Evolutionary conservation across 768 basidiomycete genomes (phyloP).

Genomic region (Suillus brevipes): DNA sequence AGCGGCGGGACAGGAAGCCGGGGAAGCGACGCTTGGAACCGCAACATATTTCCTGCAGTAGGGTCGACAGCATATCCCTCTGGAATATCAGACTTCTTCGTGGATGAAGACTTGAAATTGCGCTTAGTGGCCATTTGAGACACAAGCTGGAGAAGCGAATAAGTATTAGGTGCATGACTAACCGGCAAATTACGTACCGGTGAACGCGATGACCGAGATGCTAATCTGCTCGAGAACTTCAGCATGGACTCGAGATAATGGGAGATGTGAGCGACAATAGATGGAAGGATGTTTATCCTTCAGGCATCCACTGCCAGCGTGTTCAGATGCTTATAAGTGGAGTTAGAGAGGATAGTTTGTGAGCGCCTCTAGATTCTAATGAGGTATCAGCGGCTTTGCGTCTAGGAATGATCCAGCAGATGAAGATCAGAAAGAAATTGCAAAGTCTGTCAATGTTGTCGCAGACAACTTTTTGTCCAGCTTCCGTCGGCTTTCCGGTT

Average conservation of each 20-base stretch:
- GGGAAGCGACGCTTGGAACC: constrained; percentile 72
- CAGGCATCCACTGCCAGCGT: constrained; percentile 7
- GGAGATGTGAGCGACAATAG: constrained; percentile 6
- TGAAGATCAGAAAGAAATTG: constrained; percentile 1
- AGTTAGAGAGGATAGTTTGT: constrained; percentile 17
- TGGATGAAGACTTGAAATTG: constrained; percentile 31
- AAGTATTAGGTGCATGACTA: not conserved
- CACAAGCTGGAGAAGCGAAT: constrained; percentile 10
- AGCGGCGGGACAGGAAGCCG: constrained; percentile 83
- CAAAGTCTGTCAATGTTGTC: not conserved
- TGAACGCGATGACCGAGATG: constrained; percentile 17
- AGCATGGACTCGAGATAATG: constrained; percentile 16
- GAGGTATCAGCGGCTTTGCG: constrained; percentile 6
- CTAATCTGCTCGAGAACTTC: constrained; percentile 18
- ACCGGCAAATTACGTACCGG: constrained; percentile 14
- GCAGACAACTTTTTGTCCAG: constrained; percentile 2
- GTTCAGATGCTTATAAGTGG: constrained; percentile 12
- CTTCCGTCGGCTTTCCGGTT: constrained; percentile 13
- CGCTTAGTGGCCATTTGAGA: constrained; percentile 33
- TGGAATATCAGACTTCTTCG: constrained; percentile 35
- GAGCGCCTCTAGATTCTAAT: not conserved
- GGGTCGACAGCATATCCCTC: constrained; percentile 55
- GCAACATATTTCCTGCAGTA: constrained; percentile 65
- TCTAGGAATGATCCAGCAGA: constrained; percentile 1
- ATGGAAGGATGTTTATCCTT: constrained; percentile 9